A percentile compares a stretch with the other conserved stretches of the same genome.
These are phyloP conservation scores for Parascedosporium putredinis DNA, from an alignment of 2,329 filamentous ascomycete genomes.

Conservation along the genomic window DNA sequence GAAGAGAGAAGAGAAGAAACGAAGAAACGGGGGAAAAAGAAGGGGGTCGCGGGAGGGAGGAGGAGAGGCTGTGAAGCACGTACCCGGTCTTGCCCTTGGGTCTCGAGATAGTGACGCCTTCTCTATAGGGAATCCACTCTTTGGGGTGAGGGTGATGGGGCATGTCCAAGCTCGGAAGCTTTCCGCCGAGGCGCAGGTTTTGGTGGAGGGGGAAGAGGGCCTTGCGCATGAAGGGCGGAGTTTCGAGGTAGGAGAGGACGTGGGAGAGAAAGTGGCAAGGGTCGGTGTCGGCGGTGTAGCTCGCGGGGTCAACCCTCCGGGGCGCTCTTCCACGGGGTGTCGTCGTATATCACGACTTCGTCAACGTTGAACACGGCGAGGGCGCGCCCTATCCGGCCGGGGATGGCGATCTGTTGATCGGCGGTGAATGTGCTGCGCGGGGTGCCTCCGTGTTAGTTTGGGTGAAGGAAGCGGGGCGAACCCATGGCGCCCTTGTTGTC, in stretches of 20 bases:
- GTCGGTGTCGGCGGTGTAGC: conserved; percentile 60
- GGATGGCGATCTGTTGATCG: conserved; percentile 64
- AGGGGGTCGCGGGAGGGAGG: not conserved
- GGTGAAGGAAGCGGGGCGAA: too few species aligned
- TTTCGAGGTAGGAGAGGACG: conserved; percentile 71
- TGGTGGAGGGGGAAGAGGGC: conserved; percentile 68
- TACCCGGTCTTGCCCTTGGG: conserved; percentile 25
- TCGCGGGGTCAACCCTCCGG: conserved; percentile 36
- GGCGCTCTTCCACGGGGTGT: conserved; percentile 40
- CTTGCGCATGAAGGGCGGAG: conserved; percentile 71
- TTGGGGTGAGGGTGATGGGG: conserved; percentile 69
- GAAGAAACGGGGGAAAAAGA: not conserved
- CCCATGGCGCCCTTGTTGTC: too few species aligned
- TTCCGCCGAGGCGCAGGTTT: conserved; percentile 63
- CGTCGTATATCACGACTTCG: conserved; percentile 74
- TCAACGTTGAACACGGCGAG: conserved; percentile 77
- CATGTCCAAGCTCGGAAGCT: conserved; percentile 70
- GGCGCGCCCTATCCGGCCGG: conserved; percentile 68
- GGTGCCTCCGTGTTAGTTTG: too few species aligned
- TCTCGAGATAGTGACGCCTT: conserved; percentile 54
- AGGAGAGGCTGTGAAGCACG: too few species aligned
- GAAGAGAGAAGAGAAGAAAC: too few species aligned
- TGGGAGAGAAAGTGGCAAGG: conserved; percentile 73
- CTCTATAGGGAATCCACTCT: conserved; percentile 71
- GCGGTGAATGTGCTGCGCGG: conserved; percentile 53